Evolutionary conservation across 257 asterid species (phyloP).

Genomic region (Solanum bulbocastanum): DNA sequence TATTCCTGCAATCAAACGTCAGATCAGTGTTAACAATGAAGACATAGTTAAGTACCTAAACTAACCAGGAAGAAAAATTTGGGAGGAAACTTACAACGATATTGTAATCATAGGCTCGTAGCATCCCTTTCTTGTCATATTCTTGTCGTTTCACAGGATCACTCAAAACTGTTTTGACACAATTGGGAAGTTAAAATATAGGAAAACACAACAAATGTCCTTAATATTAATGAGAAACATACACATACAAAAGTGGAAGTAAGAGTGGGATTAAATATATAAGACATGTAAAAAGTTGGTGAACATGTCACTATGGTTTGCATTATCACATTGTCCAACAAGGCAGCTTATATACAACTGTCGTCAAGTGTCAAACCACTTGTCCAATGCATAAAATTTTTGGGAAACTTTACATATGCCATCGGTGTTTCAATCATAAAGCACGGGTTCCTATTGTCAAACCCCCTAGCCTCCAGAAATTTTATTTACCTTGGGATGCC

Average conservation of each 20-base stretch:
- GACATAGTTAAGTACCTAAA: background rate
- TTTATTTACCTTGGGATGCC: background rate
- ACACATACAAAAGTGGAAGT: background rate
- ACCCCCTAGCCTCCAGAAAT: background rate
- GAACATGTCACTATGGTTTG: background rate
- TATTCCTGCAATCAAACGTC: conserved; percentile 53
- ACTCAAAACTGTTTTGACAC: conserved; percentile 54
- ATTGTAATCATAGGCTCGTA: conserved; percentile 49
- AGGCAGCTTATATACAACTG: background rate
- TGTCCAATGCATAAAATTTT: background rate
- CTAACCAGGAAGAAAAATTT: background rate
- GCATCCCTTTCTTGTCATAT: conserved; percentile 77
- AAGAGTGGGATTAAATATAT: background rate
- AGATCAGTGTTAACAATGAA: background rate
- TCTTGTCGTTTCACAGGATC: conserved; percentile 83
- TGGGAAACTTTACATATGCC: background rate
- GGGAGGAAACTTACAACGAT: conserved; percentile 32
- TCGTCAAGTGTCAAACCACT: background rate
- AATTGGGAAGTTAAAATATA: background rate
- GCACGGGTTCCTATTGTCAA: background rate
- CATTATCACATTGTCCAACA: background rate
- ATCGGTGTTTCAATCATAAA: background rate
- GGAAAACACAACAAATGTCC: background rate
- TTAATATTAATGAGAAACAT: background rate
- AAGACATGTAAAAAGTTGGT: background rate